Evolutionary conservation across 768 basidiomycete species (phyloP).

Genomic region (Asterophora lycoperdoides): DNA sequence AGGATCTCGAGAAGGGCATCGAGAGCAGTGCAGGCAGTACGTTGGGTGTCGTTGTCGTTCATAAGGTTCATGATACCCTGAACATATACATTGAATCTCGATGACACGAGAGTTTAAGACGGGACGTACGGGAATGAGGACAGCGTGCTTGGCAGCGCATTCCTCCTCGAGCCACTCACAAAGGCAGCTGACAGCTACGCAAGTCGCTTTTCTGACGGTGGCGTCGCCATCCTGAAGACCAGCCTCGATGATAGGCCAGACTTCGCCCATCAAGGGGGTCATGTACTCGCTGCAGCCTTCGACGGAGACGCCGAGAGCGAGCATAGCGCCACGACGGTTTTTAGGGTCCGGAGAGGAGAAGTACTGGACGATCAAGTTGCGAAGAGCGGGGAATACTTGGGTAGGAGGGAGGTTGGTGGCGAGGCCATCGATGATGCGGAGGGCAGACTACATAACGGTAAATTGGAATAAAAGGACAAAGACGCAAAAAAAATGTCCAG

Average conservation of each 20-base stretch:
- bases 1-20: constrained; percentile 95
- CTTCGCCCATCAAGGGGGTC: constrained; percentile 83
- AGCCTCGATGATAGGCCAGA: constrained; percentile 92
- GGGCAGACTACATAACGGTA: constrained; percentile 61
- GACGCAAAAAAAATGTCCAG: neutral
- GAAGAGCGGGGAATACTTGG: constrained; percentile 94
- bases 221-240: constrained; percentile 84
- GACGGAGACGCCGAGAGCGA: constrained; percentile 91
- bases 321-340: constrained; percentile 87
- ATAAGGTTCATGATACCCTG: constrained; percentile 90
- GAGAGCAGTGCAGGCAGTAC: constrained; percentile 92
- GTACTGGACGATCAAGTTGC: constrained; percentile 76
- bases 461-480: constrained; percentile 4
- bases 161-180: constrained; percentile 98
- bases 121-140: constrained; percentile 76
- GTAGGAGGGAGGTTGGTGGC: constrained; percentile 89
- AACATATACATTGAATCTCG: neutral
- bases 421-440: constrained; percentile 91
- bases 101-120: neutral
- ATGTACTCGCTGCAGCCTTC: constrained; percentile 99
- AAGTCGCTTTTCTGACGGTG: constrained; percentile 91
- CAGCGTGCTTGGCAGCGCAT: constrained; percentile 74
- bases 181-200: constrained; percentile 90
- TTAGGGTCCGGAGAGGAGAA: constrained; percentile 75
- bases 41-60: constrained; percentile 81